Conservation (phyloP, 1,139 yeast genomes). For the Kazachstania sp. region DNA sequence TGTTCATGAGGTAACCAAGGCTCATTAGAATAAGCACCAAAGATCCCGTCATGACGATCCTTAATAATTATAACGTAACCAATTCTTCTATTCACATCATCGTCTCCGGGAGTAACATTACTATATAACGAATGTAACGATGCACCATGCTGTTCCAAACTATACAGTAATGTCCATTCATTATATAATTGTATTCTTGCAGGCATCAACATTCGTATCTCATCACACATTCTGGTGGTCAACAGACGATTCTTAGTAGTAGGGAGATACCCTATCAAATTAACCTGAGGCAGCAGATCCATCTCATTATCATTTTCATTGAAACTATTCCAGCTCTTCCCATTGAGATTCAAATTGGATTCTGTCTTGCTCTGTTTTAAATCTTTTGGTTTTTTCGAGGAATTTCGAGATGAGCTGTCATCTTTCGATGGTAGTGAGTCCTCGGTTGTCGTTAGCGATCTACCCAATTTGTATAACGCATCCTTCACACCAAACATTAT, state of each 20-base stretch:
- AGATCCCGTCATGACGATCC: slow-evolving; percentile 54
- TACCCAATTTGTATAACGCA: slow-evolving; percentile 7
- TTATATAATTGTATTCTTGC: slow-evolving; percentile 67
- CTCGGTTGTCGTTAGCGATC: slow-evolving; percentile 3
- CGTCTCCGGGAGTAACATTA: slow-evolving; percentile 31
- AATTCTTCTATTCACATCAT: slow-evolving; percentile 27
- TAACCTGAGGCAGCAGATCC: slow-evolving; percentile 40
- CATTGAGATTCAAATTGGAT: neutral
- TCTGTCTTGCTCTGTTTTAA: neutral
- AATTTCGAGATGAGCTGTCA: neutral
- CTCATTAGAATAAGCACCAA: slow-evolving; percentile 83
- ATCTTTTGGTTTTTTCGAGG: neutral
- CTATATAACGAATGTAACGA: slow-evolving; percentile 68
- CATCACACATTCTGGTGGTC: slow-evolving; percentile 55
- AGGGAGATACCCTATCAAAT: slow-evolving; percentile 47
- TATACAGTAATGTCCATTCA: slow-evolving; percentile 70
- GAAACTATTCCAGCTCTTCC: neutral
- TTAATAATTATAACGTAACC: slow-evolving; percentile 67
- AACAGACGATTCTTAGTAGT: slow-evolving; percentile 53
- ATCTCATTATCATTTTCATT: slow-evolving; percentile 9
- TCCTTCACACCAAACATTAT: slow-evolving; percentile 9
- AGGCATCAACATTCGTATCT: slow-evolving; percentile 66
- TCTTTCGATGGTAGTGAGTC: neutral
- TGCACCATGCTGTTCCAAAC: slow-evolving; percentile 87
- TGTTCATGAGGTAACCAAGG: slow-evolving; percentile 60